Base-by-base conservation (phyloP, 768 basidiomycete genomes). In the Asterophora lycoperdoides region DNA sequence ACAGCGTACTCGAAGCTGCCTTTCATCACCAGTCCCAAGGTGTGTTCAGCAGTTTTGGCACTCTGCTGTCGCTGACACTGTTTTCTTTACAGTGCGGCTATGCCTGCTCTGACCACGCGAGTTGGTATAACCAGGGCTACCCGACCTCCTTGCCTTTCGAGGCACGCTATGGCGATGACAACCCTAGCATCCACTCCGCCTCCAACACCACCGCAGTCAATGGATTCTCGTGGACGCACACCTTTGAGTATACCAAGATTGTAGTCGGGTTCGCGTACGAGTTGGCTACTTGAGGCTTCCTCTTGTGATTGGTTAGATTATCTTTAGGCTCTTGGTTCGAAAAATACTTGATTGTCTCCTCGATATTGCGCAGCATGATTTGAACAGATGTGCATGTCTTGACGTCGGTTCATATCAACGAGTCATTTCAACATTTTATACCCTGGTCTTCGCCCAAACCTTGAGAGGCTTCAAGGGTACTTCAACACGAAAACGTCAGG, bases 51-150 rank as follows among this genome's bases (percentile, higher is more conserved):
- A n/a, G 10, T 48, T 18, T 15, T 19, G 3, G 7, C n/a, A 15
- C 15, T 35, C 4, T 13, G 19, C 11, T 17, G 34, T 34, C 36
- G 18, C 35, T 7, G 10, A 28, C 11, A 10, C 38, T 33, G 17
- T 13, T 19, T 32, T 14, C 6, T 4, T 15, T 3, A 32, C 26
- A 54, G 54, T 58, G 57, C 59, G 83, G 79, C 13, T 85, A 85
- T 55, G 83, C 81, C 26, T 86, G 85, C 65, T 81, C 79, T 29
- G 84, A 86, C 58, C 84, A 85, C 55, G 82, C 81, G 19, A 76
- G 77, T 17, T 84, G 81, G 81, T 64, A 60, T 37, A 76, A 76
- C 62, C 78, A 78, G 20, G 84, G 84, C 43, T 84, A 83, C 56
- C 81, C 80, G 17, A 75, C 58, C 13, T 55, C 60, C 36, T 52